Conservation (phyloP, 129 eudicot genomes). For the Escallonia herrerae region DNA sequence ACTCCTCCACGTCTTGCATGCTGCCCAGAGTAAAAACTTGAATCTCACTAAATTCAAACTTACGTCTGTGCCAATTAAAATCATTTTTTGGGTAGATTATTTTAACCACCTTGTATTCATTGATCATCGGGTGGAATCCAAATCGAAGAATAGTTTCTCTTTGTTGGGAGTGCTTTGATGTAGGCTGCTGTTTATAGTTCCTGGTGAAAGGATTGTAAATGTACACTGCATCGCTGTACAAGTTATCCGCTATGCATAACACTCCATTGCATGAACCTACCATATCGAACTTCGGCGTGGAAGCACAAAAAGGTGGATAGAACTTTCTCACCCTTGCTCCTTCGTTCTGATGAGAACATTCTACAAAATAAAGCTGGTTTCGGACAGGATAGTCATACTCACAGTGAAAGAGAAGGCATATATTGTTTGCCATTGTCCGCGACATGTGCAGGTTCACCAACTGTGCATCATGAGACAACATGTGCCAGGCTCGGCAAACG, state of each 20-base stretch:
- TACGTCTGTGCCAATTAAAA: neutral
- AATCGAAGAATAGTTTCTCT: slow-evolving; percentile 18
- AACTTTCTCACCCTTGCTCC: slow-evolving; percentile 16
- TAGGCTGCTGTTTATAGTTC: slow-evolving; percentile 23
- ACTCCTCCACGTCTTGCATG: slow-evolving; percentile 34
- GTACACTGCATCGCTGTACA: slow-evolving; percentile 30
- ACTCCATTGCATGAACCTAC: slow-evolving; percentile 57
- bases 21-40: neutral
- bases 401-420: slow-evolving; percentile 41
- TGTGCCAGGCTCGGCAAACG: slow-evolving; percentile 32
- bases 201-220: slow-evolving; percentile 58
- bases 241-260: slow-evolving; percentile 39
- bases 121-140: slow-evolving; percentile 16
- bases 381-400: slow-evolving; percentile 30
- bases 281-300: slow-evolving; percentile 49
- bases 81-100: slow-evolving; percentile 2
- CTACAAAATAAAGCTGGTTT: slow-evolving; percentile 13
- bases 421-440: slow-evolving; percentile 12
- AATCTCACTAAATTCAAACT: neutral
- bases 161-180: neutral
- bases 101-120: slow-evolving; percentile 25
- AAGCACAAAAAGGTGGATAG: slow-evolving; percentile 29
- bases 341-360: slow-evolving; percentile 6
- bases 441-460: slow-evolving; percentile 29
- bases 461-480: slow-evolving; percentile 28